Percentiles rank a stretch among this genome's conserved stretches.
Conservation (phyloP, 768 basidiomycete species). For the Neoboletus magnificus region DNA sequence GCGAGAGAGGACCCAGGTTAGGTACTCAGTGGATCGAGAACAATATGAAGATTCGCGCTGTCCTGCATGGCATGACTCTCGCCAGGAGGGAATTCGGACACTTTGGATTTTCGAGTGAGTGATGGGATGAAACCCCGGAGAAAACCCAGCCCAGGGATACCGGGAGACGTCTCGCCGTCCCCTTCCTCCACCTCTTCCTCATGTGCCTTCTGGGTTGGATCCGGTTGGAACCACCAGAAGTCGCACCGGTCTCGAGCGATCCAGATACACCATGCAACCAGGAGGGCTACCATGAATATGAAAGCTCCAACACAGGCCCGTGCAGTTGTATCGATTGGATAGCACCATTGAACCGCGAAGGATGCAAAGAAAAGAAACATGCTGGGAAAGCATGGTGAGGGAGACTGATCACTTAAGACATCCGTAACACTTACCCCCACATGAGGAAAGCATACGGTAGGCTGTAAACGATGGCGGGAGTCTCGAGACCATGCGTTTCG, state of each 20-base stretch:
- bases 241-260: constrained; percentile 9
- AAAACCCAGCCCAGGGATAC: background rate
- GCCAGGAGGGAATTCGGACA: background rate
- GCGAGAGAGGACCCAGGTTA: background rate
- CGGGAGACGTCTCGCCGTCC: background rate
- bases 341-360: constrained; percentile 24
- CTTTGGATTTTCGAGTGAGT: background rate
- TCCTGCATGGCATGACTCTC: constrained; percentile 1
- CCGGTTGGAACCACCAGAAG: constrained; percentile 27
- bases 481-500: constrained; percentile 42
- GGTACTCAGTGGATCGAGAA: background rate
- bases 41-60: background rate
- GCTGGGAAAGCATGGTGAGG: constrained; percentile 11
- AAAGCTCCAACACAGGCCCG: constrained; percentile 30
- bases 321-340: background rate
- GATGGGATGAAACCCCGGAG: background rate
- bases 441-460: constrained; percentile 54
- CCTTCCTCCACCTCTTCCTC: background rate
- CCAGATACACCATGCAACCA: constrained; percentile 47
- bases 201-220: constrained; percentile 2
- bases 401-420: background rate
- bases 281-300: constrained; percentile 27
- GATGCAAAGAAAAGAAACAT: constrained; percentile 30
- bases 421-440: constrained; percentile 49
- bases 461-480: constrained; percentile 49